These are phyloP conservation scores for Cryphonectria japonica DNA, from an alignment of 2,329 filamentous ascomycete genomes.

Conservation along the genomic window DNA sequence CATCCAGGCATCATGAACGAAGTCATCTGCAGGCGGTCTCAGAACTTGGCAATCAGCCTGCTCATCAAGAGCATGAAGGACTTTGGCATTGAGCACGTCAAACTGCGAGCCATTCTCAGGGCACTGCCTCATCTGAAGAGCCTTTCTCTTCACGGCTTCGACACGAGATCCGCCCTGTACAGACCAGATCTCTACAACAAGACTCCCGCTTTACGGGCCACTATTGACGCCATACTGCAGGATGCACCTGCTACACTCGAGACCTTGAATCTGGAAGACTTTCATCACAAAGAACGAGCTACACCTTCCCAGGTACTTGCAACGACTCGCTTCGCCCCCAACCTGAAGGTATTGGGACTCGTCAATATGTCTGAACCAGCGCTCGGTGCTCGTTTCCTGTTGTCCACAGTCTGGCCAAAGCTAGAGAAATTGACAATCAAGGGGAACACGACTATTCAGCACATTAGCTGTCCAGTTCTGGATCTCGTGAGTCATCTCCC, in stretches of 20 bases:
- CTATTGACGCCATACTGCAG: not conserved
- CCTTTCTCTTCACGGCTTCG: constrained; percentile 4
- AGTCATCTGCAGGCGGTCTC: constrained; percentile 12
- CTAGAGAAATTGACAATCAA: constrained; percentile 18
- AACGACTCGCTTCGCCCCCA: not conserved
- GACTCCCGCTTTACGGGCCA: not conserved
- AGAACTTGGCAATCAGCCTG: constrained; percentile 14
- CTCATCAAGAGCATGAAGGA: constrained; percentile 11
- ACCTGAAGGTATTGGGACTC: constrained; percentile 9
- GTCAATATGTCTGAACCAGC: not conserved
- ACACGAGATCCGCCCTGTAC: not conserved
- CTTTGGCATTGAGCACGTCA: constrained; percentile 9
- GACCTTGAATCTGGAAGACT: not conserved
- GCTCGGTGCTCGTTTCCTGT: rapidly evolving
- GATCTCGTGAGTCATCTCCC: constrained; percentile 1
- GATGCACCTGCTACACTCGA: constrained; percentile 10
- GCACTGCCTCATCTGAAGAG: constrained; percentile 4
- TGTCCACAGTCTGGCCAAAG: constrained; percentile 9
- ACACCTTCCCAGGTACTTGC: not conserved
- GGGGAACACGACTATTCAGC: no score
- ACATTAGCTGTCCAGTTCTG: not conserved
- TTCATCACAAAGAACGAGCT: not conserved
- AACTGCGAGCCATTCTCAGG: constrained; percentile 13
- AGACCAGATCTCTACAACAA: not conserved
- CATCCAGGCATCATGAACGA: constrained; percentile 4